These are phyloP conservation scores for Fusarium agapanthi DNA, from an alignment of 2,329 filamentous ascomycete genomes.

Conservation along the genomic window DNA sequence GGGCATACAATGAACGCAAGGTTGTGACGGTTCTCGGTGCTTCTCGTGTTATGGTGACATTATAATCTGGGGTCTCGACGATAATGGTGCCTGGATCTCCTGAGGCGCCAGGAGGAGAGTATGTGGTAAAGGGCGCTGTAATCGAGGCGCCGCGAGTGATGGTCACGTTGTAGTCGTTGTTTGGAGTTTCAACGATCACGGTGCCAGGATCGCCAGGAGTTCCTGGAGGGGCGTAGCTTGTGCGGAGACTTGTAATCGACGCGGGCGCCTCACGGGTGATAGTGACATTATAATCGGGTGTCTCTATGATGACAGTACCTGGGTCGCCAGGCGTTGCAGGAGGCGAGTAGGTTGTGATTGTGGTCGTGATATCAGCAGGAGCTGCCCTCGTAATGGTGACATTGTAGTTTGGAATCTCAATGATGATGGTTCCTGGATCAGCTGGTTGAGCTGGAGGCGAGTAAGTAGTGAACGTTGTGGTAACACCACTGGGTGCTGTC, in stretches of 20 bases:
- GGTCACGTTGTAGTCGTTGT: constrained; percentile 20
- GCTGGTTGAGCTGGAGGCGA: constrained; percentile 12
- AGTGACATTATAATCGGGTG: constrained; percentile 28
- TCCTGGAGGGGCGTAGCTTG: constrained; percentile 13
- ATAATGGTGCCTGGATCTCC: constrained; percentile 23
- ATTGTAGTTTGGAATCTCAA: constrained; percentile 27
- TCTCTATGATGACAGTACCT: constrained; percentile 27
- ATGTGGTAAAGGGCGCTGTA: constrained; percentile 7
- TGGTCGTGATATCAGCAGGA: constrained; percentile 13
- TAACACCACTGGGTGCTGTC: constrained; percentile 17
- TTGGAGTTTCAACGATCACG: constrained; percentile 22
- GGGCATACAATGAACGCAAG: not conserved
- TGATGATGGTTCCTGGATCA: constrained; percentile 23
- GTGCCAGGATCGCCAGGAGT: constrained; percentile 21
- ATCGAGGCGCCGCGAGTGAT: constrained; percentile 13
- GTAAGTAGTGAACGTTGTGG: constrained; percentile 20
- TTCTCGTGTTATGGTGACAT: constrained; percentile 14
- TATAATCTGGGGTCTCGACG: constrained; percentile 16
- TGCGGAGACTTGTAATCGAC: constrained; percentile 14
- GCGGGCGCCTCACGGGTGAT: constrained; percentile 12
- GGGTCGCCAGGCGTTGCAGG: constrained; percentile 22
- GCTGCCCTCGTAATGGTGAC: constrained; percentile 24
- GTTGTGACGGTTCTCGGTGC: constrained; percentile 4
- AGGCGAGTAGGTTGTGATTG: constrained; percentile 25
- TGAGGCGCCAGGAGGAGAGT: constrained; percentile 15